Evolutionary conservation across 768 basidiomycete species (phyloP), one percentile per base, ranked within the genome.

Genomic region (Trametes meyenii): DNA sequence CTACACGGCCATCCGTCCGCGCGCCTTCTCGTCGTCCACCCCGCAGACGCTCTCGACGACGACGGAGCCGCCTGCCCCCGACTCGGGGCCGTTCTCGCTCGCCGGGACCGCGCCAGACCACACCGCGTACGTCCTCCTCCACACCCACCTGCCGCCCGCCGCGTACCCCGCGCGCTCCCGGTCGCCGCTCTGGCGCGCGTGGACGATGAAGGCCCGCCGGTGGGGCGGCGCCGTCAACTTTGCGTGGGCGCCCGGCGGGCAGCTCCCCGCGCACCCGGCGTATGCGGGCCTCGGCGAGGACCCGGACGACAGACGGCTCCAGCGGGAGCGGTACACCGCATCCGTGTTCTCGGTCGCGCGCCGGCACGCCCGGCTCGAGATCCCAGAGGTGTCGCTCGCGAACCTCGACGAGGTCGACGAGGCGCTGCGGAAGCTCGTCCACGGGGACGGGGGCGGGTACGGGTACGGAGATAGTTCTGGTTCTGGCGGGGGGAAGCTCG

Each of bases 141-240:
- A 85, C 67, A 74, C 84, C 2, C 66, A 72, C 1, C 67, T 76
- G 6, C 79, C 85, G 6, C 86, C 86, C 0, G 66, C 76, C 10
- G 53, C 70, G 12, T 87, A 84, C 64, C 81, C 86, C 1, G 66
- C 79, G 35, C 72, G 77, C 2, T 83, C 85, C 0, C 53, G 40
- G 26, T 70, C 69, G 3, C 74, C 80, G 2, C 61, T 89, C 1
- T 83, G 85, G 44, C 77, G 80, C 17, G 79, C 76, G 11, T 74
- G 90, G 39, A 79, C 80, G 57, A 70, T 80, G 11, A 74, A 74
- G 19, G 75, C 76, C 7, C 66, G 71, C 35, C 74, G 75, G 67
- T 83, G 78, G 78, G 83, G 84, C 7, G 85, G 81, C 5, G 61
- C 81, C 2, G 83, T 86, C 63, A 90, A 89, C 70, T 85, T 87